A percentile compares a stretch with the other conserved stretches of the same genome.
Conservation (phyloP, 768 basidiomycete species). For the Bullera alba region DNA sequence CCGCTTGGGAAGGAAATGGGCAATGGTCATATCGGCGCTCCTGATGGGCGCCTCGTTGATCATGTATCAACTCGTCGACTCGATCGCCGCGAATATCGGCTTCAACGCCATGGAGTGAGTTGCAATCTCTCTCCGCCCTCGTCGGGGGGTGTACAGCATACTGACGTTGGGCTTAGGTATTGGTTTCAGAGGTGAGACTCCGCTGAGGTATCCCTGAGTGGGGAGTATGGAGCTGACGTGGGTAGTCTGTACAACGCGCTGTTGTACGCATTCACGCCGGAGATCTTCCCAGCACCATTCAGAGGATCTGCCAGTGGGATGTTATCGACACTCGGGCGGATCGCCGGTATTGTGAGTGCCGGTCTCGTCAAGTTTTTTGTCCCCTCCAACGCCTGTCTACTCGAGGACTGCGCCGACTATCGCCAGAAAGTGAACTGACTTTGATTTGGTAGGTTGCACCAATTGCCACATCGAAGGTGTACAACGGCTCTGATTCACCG, state of each 20-base stretch:
- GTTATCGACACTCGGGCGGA: conserved; percentile 45
- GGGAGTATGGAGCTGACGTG: not conserved
- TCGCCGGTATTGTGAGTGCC: conserved; percentile 16
- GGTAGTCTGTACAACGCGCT: conserved; percentile 20
- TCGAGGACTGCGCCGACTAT: too few species aligned
- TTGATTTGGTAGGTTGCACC: conserved; percentile 12
- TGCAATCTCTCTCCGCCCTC: not conserved
- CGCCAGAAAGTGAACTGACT: not conserved
- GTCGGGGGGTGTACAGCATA: not conserved
- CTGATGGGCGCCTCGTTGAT: conserved; percentile 27
- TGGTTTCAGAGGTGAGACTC: conserved; percentile 29
- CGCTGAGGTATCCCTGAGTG: not conserved
- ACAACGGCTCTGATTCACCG: conserved; percentile 20
- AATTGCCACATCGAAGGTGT: conserved; percentile 15
- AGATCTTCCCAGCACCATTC: conserved; percentile 57
- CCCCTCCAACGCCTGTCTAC: too few species aligned
- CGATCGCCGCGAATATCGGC: conserved; percentile 19
- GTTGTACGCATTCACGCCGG: conserved; percentile 57
- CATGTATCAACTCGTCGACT: conserved; percentile 25
- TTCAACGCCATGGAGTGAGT: conserved; percentile 36
- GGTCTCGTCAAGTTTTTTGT: not conserved
- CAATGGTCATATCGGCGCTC: conserved; percentile 23
- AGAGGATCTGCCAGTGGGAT: conserved; percentile 56
- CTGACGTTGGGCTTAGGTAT: conserved; percentile 7
- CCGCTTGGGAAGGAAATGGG: conserved; percentile 19